These are phyloP conservation scores for Acer negundo DNA, from an alignment of 345 rosid species.

Conservation along the genomic window DNA sequence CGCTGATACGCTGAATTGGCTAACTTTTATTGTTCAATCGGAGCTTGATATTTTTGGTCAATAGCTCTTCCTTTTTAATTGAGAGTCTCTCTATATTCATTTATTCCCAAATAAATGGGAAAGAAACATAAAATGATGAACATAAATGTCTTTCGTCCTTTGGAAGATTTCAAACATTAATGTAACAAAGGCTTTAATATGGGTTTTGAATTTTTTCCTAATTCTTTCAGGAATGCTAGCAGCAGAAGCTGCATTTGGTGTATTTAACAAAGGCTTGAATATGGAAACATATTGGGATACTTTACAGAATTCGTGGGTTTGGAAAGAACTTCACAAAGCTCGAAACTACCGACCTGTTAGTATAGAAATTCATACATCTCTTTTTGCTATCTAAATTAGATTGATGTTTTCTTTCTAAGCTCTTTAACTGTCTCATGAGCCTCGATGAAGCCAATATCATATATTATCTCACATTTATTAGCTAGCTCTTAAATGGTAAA, in stretches of 20 bases:
- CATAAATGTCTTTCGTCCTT: background rate
- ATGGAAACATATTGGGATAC: constrained; percentile 77
- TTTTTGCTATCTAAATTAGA: background rate
- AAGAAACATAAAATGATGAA: background rate
- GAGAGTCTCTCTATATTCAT: background rate
- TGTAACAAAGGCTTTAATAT: background rate
- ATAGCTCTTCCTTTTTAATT: background rate
- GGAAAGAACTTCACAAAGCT: constrained; percentile 81
- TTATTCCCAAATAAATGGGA: background rate
- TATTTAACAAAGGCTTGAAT: constrained; percentile 52
- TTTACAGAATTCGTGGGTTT: constrained; percentile 79
- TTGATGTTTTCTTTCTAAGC: background rate
- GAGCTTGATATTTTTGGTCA: background rate
- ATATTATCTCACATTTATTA: background rate
- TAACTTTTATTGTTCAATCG: constrained; percentile 2
- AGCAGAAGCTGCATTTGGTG: constrained; percentile 84
- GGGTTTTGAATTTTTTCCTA: background rate
- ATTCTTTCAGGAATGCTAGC: constrained; percentile 84
- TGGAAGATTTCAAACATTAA: background rate
- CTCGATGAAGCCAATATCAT: constrained; percentile 7
- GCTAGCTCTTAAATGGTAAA: background rate
- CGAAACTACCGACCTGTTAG: constrained; percentile 93
- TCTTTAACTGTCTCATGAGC: constrained; percentile 2
- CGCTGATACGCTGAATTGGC: background rate
- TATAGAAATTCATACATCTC: constrained; percentile 19